phyloP scores from a whole-genome alignment of 2,329 filamentous ascomycete genomes.

The Diaporthe ampelina region DNA sequence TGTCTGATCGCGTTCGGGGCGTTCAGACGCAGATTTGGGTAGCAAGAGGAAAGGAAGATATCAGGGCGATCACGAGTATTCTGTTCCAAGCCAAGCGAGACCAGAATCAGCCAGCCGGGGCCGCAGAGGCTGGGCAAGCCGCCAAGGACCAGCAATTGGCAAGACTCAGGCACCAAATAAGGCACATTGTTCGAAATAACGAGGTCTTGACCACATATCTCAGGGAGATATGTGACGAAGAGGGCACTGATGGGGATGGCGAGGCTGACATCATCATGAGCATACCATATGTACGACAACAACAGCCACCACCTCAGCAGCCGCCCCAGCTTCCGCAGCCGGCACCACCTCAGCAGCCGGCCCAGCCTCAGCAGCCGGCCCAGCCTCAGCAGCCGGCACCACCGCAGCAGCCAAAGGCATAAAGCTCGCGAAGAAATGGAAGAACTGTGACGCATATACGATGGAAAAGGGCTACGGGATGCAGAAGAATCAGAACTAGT shows the following conservation, averaged over 20 bases:
- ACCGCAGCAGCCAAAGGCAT: neutral
- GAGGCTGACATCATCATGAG: neutral
- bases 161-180: neutral
- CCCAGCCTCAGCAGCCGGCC: too few relatives aligned
- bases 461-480: neutral
- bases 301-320: neutral
- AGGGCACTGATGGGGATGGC: neutral
- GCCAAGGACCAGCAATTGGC: neutral
- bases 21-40: neutral
- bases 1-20: neutral
- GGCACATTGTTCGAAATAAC: neutral
- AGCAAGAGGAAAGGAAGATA: neutral
- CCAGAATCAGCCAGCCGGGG: neutral
- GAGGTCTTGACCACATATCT: neutral
- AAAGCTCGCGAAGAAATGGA: too few relatives aligned
- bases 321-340: neutral
- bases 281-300: neutral
- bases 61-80: neutral
- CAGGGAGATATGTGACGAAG: neutral
- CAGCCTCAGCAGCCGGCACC: neutral
- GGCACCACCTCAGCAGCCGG: neutral
- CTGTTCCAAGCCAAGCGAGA: slow-evolving; percentile 1
- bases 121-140: neutral
- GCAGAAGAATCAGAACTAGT: too few relatives aligned
- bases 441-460: accelerated